A percentile compares a stretch with the other conserved stretches of the same genome.
phyloP scores from a whole-genome alignment of 2,329 filamentous ascomycete species.

The Capronia epimyces region DNA sequence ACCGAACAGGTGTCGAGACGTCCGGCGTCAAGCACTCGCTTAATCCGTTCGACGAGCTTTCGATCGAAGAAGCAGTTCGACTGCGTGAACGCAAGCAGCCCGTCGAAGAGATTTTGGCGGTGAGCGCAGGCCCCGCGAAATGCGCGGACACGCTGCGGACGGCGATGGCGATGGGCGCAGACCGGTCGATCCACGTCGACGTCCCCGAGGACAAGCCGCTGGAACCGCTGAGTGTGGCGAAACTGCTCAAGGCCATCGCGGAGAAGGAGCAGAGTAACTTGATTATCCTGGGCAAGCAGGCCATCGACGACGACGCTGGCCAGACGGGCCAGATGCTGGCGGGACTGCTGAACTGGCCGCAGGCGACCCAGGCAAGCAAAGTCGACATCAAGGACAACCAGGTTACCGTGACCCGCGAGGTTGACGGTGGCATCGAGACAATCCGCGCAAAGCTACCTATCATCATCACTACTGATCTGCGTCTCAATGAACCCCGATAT shows the following conservation, averaged over 20 bases:
- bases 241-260: slow-evolving; percentile 74
- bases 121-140: slow-evolving; percentile 84
- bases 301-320: slow-evolving; percentile 89
- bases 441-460: slow-evolving; percentile 78
- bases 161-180: slow-evolving; percentile 97
- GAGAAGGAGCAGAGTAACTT: slow-evolving; percentile 83
- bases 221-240: slow-evolving; percentile 88
- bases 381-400: slow-evolving; percentile 66
- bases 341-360: slow-evolving; percentile 82
- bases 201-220: slow-evolving; percentile 63
- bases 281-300: slow-evolving; percentile 93
- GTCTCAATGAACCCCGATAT: slow-evolving; percentile 91
- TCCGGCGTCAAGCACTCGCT: slow-evolving; percentile 93
- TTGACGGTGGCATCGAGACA: slow-evolving; percentile 92
- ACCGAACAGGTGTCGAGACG: slow-evolving; percentile 82
- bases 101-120: slow-evolving; percentile 86
- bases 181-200: slow-evolving; percentile 85
- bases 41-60: slow-evolving; percentile 99
- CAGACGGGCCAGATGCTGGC: slow-evolving; percentile 99
- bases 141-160: slow-evolving; percentile 83
- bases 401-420: slow-evolving; percentile 79
- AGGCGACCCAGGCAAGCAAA: slow-evolving; percentile 88
- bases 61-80: slow-evolving; percentile 89
- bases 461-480: slow-evolving; percentile 89
- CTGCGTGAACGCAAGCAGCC: slow-evolving; percentile 80